These are phyloP conservation scores for Lactarius psammicola DNA, from an alignment of 768 basidiomycete genomes.

Conservation along the genomic window DNA sequence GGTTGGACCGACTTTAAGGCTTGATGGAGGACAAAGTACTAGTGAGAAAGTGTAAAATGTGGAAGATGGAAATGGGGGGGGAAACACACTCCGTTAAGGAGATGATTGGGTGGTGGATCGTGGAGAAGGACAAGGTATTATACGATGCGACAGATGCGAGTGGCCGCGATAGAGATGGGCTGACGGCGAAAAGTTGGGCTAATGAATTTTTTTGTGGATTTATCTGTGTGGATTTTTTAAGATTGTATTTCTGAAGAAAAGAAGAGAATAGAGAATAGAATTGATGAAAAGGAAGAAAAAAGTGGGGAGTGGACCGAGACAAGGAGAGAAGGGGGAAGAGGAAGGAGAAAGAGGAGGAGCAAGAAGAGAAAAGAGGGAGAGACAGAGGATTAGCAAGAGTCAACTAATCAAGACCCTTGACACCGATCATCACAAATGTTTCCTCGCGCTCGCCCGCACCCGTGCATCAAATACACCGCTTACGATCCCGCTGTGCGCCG, in stretches of 20 bases:
- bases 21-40: conserved; percentile 15
- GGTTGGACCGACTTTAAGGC: conserved; percentile 15
- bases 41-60: conserved; percentile 28
- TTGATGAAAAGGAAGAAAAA: conserved; percentile 31
- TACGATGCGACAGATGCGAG: conserved; percentile 24
- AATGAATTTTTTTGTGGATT: conserved; percentile 17
- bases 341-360: conserved; percentile 34
- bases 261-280: conserved; percentile 27
- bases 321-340: conserved; percentile 22
- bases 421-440: conserved; percentile 52
- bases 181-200: neutral
- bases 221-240: conserved; percentile 13
- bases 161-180: conserved; percentile 24
- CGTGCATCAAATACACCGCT: conserved; percentile 80
- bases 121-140: conserved; percentile 24
- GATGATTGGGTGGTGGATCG: conserved; percentile 16
- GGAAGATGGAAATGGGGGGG: conserved; percentile 9
- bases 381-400: neutral
- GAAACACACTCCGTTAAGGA: conserved; percentile 25
- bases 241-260: conserved; percentile 6
- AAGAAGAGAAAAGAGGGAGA: conserved; percentile 21
- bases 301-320: conserved; percentile 25
- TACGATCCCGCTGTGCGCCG: conserved; percentile 78
- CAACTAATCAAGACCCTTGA: conserved; percentile 1
- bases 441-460: conserved; percentile 83